Evolutionary conservation across 2,329 filamentous ascomycete genomes (phyloP), one percentile per base, ranked within the genome.

Genomic region (Ceratocystis colombiana): DNA sequence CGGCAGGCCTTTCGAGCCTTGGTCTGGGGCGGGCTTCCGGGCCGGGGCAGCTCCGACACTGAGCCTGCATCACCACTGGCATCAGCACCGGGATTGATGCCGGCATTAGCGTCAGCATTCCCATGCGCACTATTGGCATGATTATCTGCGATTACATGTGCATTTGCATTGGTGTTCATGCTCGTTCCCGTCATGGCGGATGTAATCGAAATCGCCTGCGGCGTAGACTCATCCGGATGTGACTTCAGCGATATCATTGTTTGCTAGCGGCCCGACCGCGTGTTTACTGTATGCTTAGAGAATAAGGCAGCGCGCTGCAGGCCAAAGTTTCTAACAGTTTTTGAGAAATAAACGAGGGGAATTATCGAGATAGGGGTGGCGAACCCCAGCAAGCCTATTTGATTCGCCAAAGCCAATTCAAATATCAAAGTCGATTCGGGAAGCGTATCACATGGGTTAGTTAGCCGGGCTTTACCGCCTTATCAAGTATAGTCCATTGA

Each of bases 1-100:
- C 72, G 70, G 66, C 72, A 73, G 64, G 72, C 72, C 65, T 73
- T 73, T 41, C 72, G 72, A 20, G 72, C 72, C 68, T 73, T 73
- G n/a, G 70, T 33, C 22, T 66, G 44, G 25, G 20, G 37, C 50
- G 65, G 65, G 33, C 68, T 62, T 25, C 64, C 64, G 28, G 57
- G 64, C 59, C 30, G 46, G 20, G 22, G 55, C 59, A 20, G 50
- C 20, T 37, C 37, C 41, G 50, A 57, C 6, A 15, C 28, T 8
- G 12, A 3, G 17, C 7, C 46, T 28, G 48, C n/a, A 28, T 57
- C 17, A 17, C 3, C 59, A 45, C 25, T 62, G 33, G 5, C 59
- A 62, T 22, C 20, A 7, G 30, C 6, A 10, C 20, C 15, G 28
- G 57, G 3, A 61, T 22, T 41, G 17, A 33, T 20, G 25, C n/a